A percentile compares a stretch with the other conserved stretches of the same genome.
These are phyloP conservation scores for Fallopia convolvulus DNA, from an alignment of 148 eudicot genomes.

Conservation along the genomic window DNA sequence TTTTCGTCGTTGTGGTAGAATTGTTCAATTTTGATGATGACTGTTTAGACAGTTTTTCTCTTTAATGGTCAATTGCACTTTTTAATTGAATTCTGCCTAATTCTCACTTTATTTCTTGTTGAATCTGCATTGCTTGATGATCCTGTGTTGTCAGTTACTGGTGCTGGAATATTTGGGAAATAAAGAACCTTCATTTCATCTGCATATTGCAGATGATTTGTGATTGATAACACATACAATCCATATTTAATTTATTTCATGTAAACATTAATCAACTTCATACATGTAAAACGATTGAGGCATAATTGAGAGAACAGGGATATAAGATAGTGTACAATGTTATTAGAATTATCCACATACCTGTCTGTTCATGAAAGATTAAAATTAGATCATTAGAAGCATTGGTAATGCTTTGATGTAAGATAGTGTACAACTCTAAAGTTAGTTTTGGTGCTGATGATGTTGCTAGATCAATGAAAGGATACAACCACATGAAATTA, in stretches of 20 bases:
- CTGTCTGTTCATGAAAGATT: neutral
- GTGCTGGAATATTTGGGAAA: neutral
- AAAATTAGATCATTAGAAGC: neutral
- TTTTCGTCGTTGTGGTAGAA: neutral
- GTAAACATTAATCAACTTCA: neutral
- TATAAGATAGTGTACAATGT: too few species aligned
- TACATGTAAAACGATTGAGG: neutral
- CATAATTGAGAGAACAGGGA: too few species aligned
- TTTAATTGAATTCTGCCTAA: neutral
- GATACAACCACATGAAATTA: neutral
- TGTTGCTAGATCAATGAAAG: neutral
- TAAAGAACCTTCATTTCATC: too few species aligned
- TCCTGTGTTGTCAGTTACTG: neutral
- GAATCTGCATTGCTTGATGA: neutral
- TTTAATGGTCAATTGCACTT: neutral
- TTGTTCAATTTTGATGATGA: neutral
- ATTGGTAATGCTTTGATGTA: neutral
- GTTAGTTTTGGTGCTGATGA: neutral
- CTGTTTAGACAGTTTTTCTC: neutral
- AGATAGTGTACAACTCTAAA: neutral
- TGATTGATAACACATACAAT: too few species aligned
- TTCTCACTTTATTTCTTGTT: neutral
- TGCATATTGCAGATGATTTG: neutral
- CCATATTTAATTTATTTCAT: too few species aligned
- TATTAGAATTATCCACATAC: too few species aligned